phyloP scores from a whole-genome alignment of 148 eudicot species.

The Vaccinium darrowii region DNA sequence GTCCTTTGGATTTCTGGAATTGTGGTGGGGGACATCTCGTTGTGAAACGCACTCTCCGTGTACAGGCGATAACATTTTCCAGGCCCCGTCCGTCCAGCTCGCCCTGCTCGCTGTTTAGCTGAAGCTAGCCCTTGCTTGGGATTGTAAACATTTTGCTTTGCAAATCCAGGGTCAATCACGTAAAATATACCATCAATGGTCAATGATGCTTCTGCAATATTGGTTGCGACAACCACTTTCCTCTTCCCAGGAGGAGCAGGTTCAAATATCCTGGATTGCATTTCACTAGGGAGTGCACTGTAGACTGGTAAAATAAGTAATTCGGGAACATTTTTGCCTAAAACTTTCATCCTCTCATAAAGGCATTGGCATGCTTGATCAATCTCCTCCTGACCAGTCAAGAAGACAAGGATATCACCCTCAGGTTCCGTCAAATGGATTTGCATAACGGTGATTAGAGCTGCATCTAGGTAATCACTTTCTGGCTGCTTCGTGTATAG shows the following conservation, averaged over 20 bases:
- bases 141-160: constrained; percentile 88
- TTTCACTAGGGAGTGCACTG: constrained; percentile 95
- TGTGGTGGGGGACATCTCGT: constrained; percentile 87
- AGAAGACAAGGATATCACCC: constrained; percentile 83
- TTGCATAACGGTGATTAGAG: constrained; percentile 71
- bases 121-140: constrained; percentile 89
- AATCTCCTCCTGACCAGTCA: constrained; percentile 96
- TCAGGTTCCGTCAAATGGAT: constrained; percentile 91
- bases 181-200: constrained; percentile 87
- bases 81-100: constrained; percentile 97
- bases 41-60: constrained; percentile 87
- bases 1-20: constrained; percentile 90
- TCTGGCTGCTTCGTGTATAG: constrained; percentile 81
- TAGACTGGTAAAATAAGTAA: constrained; percentile 86
- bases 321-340: constrained; percentile 85
- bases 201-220: constrained; percentile 97
- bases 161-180: constrained; percentile 89
- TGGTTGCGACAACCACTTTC: constrained; percentile 93
- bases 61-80: constrained; percentile 93
- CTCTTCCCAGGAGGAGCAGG: constrained; percentile 95
- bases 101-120: constrained; percentile 88
- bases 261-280: constrained; percentile 94
- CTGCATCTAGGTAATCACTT: constrained; percentile 75
- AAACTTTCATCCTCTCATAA: constrained; percentile 82
- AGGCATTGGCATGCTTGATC: constrained; percentile 91